Percentiles rank a stretch among this genome's conserved stretches.
These are phyloP conservation scores for Taphrina confusa DNA, from an alignment of 1,139 yeast species.

Conservation along the genomic window DNA sequence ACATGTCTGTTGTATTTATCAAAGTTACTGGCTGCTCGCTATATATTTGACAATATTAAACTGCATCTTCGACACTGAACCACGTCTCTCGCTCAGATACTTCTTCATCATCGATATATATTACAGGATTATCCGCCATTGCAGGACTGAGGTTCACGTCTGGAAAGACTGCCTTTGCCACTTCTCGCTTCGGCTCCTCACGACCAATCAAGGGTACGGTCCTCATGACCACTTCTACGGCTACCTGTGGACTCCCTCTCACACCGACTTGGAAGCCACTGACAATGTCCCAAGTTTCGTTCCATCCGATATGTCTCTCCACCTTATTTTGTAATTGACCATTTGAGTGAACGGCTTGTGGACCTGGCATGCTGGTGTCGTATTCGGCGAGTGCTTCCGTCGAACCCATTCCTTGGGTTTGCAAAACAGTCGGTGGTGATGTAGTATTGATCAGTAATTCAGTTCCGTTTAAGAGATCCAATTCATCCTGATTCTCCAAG, in stretches of 20 bases:
- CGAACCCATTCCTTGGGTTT: no score
- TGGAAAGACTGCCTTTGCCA: background rate
- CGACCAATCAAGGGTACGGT: background rate
- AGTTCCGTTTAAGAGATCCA: no score
- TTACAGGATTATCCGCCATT: no score
- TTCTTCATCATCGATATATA: no score
- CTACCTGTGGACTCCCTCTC: background rate
- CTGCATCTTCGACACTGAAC: background rate
- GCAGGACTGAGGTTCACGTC: no score
- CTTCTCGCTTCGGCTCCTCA: background rate
- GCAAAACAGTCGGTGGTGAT: no score
- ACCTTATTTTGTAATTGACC: background rate
- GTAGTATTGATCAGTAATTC: no score
- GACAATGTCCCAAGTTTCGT: constrained; percentile 19
- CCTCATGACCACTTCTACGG: background rate
- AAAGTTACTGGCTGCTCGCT: no score
- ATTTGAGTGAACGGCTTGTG: background rate
- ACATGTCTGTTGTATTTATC: background rate
- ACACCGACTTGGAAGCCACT: background rate
- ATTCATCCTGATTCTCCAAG: no score
- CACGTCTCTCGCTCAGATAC: background rate
- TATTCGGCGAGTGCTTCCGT: no score
- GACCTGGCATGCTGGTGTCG: constrained; percentile 5
- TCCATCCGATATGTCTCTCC: constrained; percentile 3
- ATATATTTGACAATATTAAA: no score